Percentiles rank a stretch among this genome's conserved stretches.
These are phyloP conservation scores for Penicillium olsonii DNA, from an alignment of 2,329 filamentous ascomycete genomes.

Conservation along the genomic window DNA sequence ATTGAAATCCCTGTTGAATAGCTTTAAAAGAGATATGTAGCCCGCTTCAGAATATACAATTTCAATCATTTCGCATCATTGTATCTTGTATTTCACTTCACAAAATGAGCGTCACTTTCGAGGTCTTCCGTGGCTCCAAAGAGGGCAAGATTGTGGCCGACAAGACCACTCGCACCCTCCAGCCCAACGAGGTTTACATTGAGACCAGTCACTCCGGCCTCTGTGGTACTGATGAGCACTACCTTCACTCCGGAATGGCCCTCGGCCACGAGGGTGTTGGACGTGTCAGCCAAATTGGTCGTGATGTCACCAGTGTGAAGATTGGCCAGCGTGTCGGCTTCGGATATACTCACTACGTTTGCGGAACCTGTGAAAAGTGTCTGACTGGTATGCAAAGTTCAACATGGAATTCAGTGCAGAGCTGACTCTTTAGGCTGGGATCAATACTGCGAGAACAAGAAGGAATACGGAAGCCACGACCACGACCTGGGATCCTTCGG, in stretches of 20 bases:
- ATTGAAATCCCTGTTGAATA: background rate
- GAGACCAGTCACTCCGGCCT: constrained; percentile 32
- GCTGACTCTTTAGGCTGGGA: constrained; percentile 25
- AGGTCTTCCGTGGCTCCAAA: constrained; percentile 30
- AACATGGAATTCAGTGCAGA: background rate
- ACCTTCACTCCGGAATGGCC: constrained; percentile 21
- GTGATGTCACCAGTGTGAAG: constrained; percentile 49
- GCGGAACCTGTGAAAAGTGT: constrained; percentile 39
- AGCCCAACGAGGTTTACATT: constrained; percentile 26
- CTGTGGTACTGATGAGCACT: constrained; percentile 30
- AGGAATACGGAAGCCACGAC: constrained; percentile 34
- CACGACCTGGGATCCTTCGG: constrained; percentile 37
- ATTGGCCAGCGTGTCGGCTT: constrained; percentile 43
- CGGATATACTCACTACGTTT: constrained; percentile 37
- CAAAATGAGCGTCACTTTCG: constrained; percentile 28
- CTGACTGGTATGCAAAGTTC: constrained; percentile 24
- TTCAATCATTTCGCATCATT: background rate
- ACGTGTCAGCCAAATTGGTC: constrained; percentile 51
- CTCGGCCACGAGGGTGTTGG: constrained; percentile 60
- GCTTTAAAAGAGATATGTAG: constrained; percentile 6
- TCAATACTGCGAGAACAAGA: constrained; percentile 35
- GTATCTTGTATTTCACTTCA: background rate
- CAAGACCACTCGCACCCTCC: constrained; percentile 25
- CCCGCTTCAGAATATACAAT: background rate
- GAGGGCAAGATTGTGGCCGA: constrained; percentile 28